Evolutionary conservation across 257 asterid genomes (phyloP).

Genomic region (Nicotiana undulata): DNA sequence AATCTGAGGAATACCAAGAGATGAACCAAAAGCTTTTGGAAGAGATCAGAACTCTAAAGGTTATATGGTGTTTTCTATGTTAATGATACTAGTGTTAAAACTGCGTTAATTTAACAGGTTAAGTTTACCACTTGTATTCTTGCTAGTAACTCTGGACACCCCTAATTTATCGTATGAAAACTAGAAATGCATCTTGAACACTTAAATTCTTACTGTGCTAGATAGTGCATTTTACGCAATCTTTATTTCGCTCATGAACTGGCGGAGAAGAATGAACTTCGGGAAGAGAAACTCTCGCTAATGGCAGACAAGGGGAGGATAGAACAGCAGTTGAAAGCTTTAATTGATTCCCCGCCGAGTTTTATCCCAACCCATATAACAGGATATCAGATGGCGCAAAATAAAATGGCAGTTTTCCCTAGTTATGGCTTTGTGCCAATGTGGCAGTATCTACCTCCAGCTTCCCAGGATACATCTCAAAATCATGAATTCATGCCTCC

Average conservation of each 20-base stretch:
- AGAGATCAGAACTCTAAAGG: slow-evolving; percentile 68
- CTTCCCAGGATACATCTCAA: slow-evolving; percentile 62
- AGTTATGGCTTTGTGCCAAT: slow-evolving; percentile 65
- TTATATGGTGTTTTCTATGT: neutral
- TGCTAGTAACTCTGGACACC: no score
- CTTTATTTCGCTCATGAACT: slow-evolving; percentile 10
- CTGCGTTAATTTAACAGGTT: neutral
- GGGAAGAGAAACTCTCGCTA: slow-evolving; percentile 67
- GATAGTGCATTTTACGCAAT: neutral
- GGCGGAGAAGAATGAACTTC: slow-evolving; percentile 81
- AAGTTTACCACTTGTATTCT: neutral
- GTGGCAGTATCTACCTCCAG: slow-evolving; percentile 75
- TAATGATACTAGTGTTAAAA: neutral
- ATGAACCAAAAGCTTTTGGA: slow-evolving; percentile 49
- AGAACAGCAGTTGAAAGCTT: slow-evolving; percentile 60
- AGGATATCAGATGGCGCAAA: slow-evolving; percentile 43
- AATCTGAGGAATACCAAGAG: slow-evolving; percentile 41
- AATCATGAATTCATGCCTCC: slow-evolving; percentile 78
- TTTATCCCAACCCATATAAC: slow-evolving; percentile 61
- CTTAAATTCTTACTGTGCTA: neutral
- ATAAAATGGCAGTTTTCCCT: slow-evolving; percentile 67
- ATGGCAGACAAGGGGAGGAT: slow-evolving; percentile 65
- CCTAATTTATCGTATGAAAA: no score
- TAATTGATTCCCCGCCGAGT: slow-evolving; percentile 34
- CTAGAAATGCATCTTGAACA: neutral